Conservation (phyloP, 2,329 filamentous ascomycete genomes). For the Botrytis medusae region DNA sequence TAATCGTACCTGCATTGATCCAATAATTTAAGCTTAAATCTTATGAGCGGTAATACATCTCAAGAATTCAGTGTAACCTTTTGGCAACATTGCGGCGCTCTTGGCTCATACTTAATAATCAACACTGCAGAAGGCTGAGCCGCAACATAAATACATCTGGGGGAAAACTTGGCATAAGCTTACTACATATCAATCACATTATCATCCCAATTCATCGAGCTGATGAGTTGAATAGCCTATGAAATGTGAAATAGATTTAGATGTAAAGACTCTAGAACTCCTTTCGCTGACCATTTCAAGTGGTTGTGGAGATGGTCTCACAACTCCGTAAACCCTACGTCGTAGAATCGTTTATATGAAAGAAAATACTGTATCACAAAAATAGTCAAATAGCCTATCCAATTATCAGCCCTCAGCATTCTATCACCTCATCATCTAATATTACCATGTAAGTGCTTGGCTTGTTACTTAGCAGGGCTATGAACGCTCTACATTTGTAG, state of each 20-base stretch:
- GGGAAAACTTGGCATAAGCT: background rate
- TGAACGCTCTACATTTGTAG: background rate
- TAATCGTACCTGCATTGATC: background rate
- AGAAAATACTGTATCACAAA: background rate
- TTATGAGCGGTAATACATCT: background rate
- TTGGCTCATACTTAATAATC: background rate
- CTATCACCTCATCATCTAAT: background rate
- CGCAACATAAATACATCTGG: background rate
- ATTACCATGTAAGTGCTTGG: too few species aligned
- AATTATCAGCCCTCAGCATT: background rate
- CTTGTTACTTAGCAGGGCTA: too few species aligned
- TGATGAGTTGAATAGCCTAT: background rate
- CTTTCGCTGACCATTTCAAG: background rate
- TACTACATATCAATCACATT: background rate
- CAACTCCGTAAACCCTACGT: background rate
- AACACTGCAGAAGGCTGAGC: background rate
- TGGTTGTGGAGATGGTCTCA: background rate
- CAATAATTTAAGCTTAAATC: background rate
- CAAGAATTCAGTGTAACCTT: background rate
- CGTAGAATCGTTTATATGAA: background rate
- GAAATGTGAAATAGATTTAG: background rate
- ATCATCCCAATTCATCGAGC: background rate
- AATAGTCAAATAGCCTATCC: background rate
- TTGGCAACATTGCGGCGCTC: background rate
- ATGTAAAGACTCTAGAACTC: background rate